Evolutionary conservation across 2,329 filamentous ascomycete species (phyloP).

Genomic region (Huntiella abstrusa): DNA sequence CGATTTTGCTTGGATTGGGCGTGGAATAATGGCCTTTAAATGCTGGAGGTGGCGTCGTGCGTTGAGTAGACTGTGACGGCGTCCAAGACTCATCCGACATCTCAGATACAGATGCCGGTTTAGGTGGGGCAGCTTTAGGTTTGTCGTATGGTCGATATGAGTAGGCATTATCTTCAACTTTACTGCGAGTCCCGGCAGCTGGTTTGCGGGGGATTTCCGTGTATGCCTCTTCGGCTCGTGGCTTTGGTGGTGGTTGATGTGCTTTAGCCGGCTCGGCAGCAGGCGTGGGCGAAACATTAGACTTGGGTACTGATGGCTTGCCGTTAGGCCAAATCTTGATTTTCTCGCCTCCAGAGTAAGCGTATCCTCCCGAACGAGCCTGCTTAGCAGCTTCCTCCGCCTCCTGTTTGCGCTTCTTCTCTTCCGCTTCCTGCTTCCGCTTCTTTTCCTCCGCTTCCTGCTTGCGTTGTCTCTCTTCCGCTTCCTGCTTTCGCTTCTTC

Average conservation of each 20-base stretch:
- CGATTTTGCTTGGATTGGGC: slow-evolving; percentile 85
- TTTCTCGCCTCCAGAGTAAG: slow-evolving; percentile 48
- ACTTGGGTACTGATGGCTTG: slow-evolving; percentile 23
- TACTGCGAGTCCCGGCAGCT: slow-evolving; percentile 25
- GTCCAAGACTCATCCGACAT: slow-evolving; percentile 72
- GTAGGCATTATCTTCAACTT: slow-evolving; percentile 40
- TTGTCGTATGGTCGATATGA: slow-evolving; percentile 65
- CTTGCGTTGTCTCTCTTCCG: slow-evolving; percentile 19
- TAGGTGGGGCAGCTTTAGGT: slow-evolving; percentile 36
- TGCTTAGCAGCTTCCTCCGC: slow-evolving; percentile 18
- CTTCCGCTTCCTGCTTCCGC: slow-evolving; percentile 23
- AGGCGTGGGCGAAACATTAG: slow-evolving; percentile 11
- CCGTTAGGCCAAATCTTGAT: slow-evolving; percentile 52
- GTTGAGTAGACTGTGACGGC: slow-evolving; percentile 63
- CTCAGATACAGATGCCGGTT: slow-evolving; percentile 47
- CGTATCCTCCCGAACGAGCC: slow-evolving; percentile 26
- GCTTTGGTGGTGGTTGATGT: slow-evolving; percentile 15
- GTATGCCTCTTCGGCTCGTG: slow-evolving; percentile 7
- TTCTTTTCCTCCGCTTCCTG: slow-evolving; percentile 20
- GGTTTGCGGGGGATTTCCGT: slow-evolving; percentile 21
- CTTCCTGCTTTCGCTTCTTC: slow-evolving; percentile 17
- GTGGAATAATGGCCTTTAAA: slow-evolving; percentile 64
- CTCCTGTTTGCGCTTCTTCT: slow-evolving; percentile 22
- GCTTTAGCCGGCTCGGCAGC: slow-evolving; percentile 14
- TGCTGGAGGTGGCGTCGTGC: slow-evolving; percentile 67